Percentiles rank a stretch among this genome's conserved stretches.
Evolutionary conservation across 768 basidiomycete genomes (phyloP).

Genomic region (Tricholoma bakamatsutake): DNA sequence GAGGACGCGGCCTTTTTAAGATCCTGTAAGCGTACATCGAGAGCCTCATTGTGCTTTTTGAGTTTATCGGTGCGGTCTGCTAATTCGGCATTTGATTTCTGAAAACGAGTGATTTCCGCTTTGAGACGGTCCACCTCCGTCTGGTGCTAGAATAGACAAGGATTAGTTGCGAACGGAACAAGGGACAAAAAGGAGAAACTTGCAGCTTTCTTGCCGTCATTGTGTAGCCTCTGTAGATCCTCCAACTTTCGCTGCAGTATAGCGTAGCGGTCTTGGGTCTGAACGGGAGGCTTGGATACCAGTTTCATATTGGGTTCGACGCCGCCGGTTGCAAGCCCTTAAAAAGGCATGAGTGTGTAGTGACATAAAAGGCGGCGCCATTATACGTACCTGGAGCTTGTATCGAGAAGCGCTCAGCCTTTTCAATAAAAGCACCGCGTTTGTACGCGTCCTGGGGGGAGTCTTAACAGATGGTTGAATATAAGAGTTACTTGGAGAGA

Average conservation of each 20-base stretch:
- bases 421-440: constrained; percentile 54
- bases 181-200: constrained; percentile 15
- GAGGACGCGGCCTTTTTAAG: constrained; percentile 41
- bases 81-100: constrained; percentile 44
- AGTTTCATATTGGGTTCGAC: constrained; percentile 23
- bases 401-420: constrained; percentile 42
- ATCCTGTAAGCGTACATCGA: constrained; percentile 58
- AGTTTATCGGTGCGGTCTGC: constrained; percentile 52
- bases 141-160: constrained; percentile 41
- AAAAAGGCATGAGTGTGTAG: neutral
- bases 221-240: constrained; percentile 55
- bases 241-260: constrained; percentile 58
- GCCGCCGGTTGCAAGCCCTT: neutral
- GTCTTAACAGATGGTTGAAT: constrained; percentile 20
- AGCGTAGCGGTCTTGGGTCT: constrained; percentile 42
- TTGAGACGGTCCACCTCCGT: constrained; percentile 54
- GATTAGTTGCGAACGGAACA: neutral
- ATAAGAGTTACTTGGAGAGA: neutral
- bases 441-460: constrained; percentile 47
- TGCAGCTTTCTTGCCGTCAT: constrained; percentile 62
- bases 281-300: constrained; percentile 10
- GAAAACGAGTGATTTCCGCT: constrained; percentile 45
- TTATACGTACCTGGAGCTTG: constrained; percentile 36
- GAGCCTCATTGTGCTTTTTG: constrained; percentile 52
- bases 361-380: neutral